Base-by-base conservation (phyloP, 768 basidiomycete species). In the Termitomyces sp. region DNA sequence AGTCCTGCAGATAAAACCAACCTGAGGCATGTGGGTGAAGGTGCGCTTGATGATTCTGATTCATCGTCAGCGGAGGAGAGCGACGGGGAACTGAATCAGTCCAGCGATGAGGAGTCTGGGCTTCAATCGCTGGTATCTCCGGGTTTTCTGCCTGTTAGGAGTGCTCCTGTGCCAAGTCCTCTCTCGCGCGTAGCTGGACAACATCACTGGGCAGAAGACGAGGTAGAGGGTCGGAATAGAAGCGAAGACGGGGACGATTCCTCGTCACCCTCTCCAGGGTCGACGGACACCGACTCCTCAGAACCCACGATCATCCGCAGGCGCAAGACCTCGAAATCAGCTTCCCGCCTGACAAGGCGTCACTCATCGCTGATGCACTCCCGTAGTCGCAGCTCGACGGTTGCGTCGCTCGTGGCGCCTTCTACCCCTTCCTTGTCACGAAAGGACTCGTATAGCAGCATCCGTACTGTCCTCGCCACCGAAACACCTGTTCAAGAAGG, bases 41-140 rank as follows among this genome's bases (percentile, higher is more conserved):
- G 90, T 27, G 87, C 86, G 1, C 70, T 92, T 4, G 86, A 88
- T 57, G 89, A 90, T 64, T 90, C 88, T 0, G 89, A 90, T 71
- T 89, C 88, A 1, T 81, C 80, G 1, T 78, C 69, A 56, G 75
- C 66, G 41, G 70, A 67, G 7, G 77, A 70, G 29, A 73, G 69
- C 10, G 73, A 71, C 23, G 65, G 60, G 4, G 64, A 63, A n/a
- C 70, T 68, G 43, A 38, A 66, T 66, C 66, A 64, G 47, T 74
- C 67, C 8, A 74, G 75, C 62, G 75, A 73, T 45, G 71, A 77
- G 53, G 73, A 80, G 58, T 38, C 50, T 32, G 57, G 54, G 4
- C 47, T 65, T 14, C 69, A 68, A 23, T 61, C 71, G 5, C 60
- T 72, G 0, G 56, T 70, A 37, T 76, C 78, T 5, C 76, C 79